A percentile compares a stretch with the other conserved stretches of the same genome.
These are phyloP conservation scores for Kwoniella pini DNA, from an alignment of 768 basidiomycete species.

Conservation along the genomic window DNA sequence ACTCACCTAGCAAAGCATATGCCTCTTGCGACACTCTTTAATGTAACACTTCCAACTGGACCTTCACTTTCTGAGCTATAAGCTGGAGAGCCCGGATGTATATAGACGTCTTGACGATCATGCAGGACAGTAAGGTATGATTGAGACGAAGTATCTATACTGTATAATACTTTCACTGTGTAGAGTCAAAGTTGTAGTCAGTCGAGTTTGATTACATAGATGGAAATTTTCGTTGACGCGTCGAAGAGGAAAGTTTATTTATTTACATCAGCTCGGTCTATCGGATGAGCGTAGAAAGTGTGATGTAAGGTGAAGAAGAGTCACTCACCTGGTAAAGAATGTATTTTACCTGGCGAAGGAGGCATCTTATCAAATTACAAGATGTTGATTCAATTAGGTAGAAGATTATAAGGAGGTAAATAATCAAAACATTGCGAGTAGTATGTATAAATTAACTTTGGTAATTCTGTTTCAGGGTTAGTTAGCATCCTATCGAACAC, in stretches of 20 bases:
- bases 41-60: slow-evolving; percentile 32
- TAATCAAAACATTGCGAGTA: no score
- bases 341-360: slow-evolving; percentile 46
- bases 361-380: no score
- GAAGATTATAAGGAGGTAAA: no score
- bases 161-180: slow-evolving; percentile 49
- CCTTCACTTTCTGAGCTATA: background rate
- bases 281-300: background rate
- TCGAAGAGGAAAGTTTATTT: slow-evolving; percentile 1
- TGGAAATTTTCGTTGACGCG: slow-evolving; percentile 11
- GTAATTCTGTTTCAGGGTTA: no score
- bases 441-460: no score
- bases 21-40: slow-evolving; percentile 42
- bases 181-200: no score
- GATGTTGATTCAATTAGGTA: no score
- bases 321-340: slow-evolving; percentile 39
- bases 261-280: background rate
- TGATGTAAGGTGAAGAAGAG: background rate
- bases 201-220: background rate
- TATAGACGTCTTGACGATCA: slow-evolving; percentile 42
- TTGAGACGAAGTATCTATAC: slow-evolving; percentile 34
- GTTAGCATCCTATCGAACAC: slow-evolving; percentile 9
- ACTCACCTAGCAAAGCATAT: slow-evolving; percentile 47
- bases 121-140: slow-evolving; percentile 41
- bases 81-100: slow-evolving; percentile 30